phyloP scores from a whole-genome alignment of 768 basidiomycete genomes.

The Tulasnella sp. region DNA sequence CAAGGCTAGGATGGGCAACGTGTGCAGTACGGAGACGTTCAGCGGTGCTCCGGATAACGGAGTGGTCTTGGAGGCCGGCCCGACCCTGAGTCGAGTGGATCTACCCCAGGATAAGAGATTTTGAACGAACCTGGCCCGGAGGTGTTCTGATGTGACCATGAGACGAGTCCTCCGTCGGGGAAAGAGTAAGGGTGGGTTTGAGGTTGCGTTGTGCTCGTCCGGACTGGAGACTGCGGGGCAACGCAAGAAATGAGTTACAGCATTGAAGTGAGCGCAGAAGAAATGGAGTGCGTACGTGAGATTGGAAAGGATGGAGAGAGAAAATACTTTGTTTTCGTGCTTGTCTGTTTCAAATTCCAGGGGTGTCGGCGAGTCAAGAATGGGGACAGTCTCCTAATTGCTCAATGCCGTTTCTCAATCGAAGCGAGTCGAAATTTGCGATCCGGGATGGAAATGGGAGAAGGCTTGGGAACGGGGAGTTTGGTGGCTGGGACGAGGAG shows the following conservation, averaged over 20 bases:
- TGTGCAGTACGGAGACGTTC: not conserved
- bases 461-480: too few relatives aligned
- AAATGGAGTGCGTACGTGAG: not conserved
- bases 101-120: conserved; percentile 13
- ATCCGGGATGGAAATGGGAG: too few relatives aligned
- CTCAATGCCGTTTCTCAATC: too few relatives aligned
- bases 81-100: conserved; percentile 27
- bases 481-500: too few relatives aligned
- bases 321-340: conserved; percentile 28
- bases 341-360: conserved; percentile 5
- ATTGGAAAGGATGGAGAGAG: conserved; percentile 28
- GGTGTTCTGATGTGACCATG: conserved; percentile 4
- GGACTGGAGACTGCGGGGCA: not conserved
- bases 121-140: conserved; percentile 3
- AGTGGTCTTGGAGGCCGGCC: conserved; percentile 29
- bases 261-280: too few relatives aligned
- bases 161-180: conserved; percentile 25
- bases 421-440: too few relatives aligned
- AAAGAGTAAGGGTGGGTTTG: conserved; percentile 16
- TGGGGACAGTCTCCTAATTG: not conserved
- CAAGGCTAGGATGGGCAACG: conserved; percentile 54
- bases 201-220: not conserved
- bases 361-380: not conserved
- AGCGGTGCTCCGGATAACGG: conserved; percentile 26
- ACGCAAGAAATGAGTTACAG: not conserved